Evolutionary conservation across 2,329 filamentous ascomycete species (phyloP).

Genomic region (Penicillium sp.): DNA sequence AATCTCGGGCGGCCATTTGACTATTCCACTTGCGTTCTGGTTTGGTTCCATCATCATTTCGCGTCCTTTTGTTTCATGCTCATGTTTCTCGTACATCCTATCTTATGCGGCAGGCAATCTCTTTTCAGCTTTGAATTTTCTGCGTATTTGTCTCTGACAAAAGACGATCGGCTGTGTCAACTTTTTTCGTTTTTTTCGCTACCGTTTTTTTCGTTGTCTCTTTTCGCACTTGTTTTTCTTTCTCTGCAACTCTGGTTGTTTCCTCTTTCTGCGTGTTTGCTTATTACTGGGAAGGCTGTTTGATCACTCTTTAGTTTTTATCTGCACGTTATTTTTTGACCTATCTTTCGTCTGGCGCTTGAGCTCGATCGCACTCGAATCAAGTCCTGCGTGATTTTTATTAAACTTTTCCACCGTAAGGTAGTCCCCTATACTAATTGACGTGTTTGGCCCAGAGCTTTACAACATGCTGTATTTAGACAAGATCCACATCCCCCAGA

Average conservation of each 20-base stretch:
- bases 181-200: background rate
- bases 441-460: no score
- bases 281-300: constrained; percentile 39
- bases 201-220: background rate
- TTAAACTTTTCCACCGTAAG: background rate
- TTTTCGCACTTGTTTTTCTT: constrained; percentile 8
- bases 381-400: background rate
- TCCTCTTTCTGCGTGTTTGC: constrained; percentile 14
- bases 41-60: constrained; percentile 15
- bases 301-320: constrained; percentile 30
- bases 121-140: constrained; percentile 7
- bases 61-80: constrained; percentile 13
- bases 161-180: constrained; percentile 27
- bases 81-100: constrained; percentile 1
- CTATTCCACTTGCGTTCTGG: background rate
- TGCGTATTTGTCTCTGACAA: constrained; percentile 13
- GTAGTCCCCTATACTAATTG: background rate
- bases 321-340: background rate
- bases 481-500: no score
- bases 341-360: background rate
- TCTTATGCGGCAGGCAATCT: constrained; percentile 24
- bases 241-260: background rate
- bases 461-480: no score
- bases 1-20: constrained; percentile 33
- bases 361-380: background rate